A percentile compares a stretch with the other conserved stretches of the same genome.
phyloP scores from a whole-genome alignment of 176 grass and related monocot species.

The Rhynchospora tenuis region DNA sequence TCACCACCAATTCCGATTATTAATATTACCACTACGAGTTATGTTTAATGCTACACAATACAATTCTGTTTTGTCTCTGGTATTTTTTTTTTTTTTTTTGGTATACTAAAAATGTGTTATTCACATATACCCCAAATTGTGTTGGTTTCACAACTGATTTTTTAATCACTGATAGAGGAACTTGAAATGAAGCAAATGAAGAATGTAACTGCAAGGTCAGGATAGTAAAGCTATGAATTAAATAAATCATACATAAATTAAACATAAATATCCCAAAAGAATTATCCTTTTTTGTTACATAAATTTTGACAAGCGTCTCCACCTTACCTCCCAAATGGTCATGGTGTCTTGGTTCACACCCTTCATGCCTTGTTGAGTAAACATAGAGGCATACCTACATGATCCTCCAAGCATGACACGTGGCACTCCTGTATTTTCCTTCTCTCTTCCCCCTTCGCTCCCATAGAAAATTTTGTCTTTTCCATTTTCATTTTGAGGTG shows the following conservation, averaged over 20 bases:
- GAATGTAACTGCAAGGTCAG: background rate
- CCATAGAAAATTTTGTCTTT: conserved; percentile 22
- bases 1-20: background rate
- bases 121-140: background rate
- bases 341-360: conserved; percentile 96
- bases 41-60: background rate
- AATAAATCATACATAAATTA: too few species aligned
- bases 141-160: background rate
- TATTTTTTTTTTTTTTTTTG: background rate
- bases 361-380: conserved; percentile 85
- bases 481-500: conserved; percentile 35
- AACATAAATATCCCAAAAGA: background rate
- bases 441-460: conserved; percentile 6
- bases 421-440: conserved; percentile 4
- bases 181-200: background rate
- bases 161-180: background rate
- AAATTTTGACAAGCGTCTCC: background rate
- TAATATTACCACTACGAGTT: background rate
- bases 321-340: conserved; percentile 58
- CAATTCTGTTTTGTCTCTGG: background rate
- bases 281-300: background rate
- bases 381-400: conserved; percentile 45
- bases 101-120: background rate
- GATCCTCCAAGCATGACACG: conserved; percentile 32
- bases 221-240: background rate